These are phyloP conservation scores for Cercospora sesami DNA, from an alignment of 2,329 filamentous ascomycete genomes.

Conservation along the genomic window DNA sequence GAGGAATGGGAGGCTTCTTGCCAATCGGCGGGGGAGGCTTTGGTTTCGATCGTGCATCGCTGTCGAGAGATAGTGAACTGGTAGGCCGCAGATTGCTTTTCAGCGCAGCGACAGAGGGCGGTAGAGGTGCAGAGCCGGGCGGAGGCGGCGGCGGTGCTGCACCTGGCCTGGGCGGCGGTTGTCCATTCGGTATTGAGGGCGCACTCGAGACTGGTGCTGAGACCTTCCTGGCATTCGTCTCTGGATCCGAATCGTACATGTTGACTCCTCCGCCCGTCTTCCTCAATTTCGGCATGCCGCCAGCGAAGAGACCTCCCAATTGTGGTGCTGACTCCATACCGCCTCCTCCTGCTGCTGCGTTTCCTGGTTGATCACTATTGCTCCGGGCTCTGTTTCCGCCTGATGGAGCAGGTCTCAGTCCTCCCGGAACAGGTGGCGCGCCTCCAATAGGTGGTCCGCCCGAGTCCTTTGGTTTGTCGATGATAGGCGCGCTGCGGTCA, in stretches of 20 bases:
- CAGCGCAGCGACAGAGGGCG: constrained; percentile 49
- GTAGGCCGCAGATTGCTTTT: constrained; percentile 56
- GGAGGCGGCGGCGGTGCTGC: constrained; percentile 51
- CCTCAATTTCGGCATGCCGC: constrained; percentile 91
- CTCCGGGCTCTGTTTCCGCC: constrained; percentile 68
- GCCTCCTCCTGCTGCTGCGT: constrained; percentile 41
- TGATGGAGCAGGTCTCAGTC: constrained; percentile 69
- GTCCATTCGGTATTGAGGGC: constrained; percentile 31
- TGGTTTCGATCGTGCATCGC: constrained; percentile 54
- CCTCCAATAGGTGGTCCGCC: constrained; percentile 64
- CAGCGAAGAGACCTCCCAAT: constrained; percentile 82
- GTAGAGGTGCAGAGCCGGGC: constrained; percentile 51
- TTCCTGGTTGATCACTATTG: constrained; percentile 69
- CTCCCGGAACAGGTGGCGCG: constrained; percentile 76
- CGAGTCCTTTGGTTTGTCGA: constrained; percentile 58
- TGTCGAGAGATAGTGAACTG: constrained; percentile 59
- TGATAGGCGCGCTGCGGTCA: constrained; percentile 79
- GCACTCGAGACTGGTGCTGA: constrained; percentile 55
- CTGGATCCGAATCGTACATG: constrained; percentile 71
- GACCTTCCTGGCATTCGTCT: constrained; percentile 50
- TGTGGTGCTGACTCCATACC: constrained; percentile 69
- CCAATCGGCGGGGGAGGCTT: constrained; percentile 74
- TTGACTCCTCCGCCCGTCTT: constrained; percentile 69
- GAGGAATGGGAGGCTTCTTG: constrained; percentile 67
- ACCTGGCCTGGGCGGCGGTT: constrained; percentile 45